phyloP scores from a whole-genome alignment of 805 yeast genomes.

The Saccharomycopsis selenospora region DNA sequence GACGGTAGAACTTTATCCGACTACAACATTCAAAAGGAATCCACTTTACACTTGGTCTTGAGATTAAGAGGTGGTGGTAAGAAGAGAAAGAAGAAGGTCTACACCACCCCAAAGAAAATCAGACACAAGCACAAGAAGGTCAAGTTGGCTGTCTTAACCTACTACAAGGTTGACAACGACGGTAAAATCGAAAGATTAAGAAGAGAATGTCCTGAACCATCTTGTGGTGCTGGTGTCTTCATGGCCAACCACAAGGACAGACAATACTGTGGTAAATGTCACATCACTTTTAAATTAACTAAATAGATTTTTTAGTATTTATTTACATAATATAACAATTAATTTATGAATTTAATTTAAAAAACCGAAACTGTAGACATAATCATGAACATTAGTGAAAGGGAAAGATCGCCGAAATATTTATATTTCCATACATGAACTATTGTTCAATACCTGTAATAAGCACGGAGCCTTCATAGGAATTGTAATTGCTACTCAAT shows the following conservation, averaged over 20 bases:
- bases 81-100: constrained; percentile 99
- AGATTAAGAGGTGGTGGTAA: constrained; percentile 99
- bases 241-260: constrained; percentile 99
- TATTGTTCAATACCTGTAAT: too few relatives aligned
- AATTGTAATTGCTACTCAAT: too few relatives aligned
- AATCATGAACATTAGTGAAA: too few relatives aligned
- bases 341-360: too few relatives aligned
- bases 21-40: constrained; percentile 98
- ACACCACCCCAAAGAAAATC: constrained; percentile 99
- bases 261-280: constrained; percentile 99
- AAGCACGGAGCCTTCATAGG: too few relatives aligned
- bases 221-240: constrained; percentile 99
- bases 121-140: constrained; percentile 99
- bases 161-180: constrained; percentile 98
- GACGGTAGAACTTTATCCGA: constrained; percentile 94
- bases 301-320: too few relatives aligned
- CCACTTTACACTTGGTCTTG: constrained; percentile 90
- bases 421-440: too few relatives aligned
- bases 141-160: constrained; percentile 98
- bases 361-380: too few relatives aligned
- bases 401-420: too few relatives aligned
- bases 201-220: constrained; percentile 90
- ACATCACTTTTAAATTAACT: constrained; percentile 72
- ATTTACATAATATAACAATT: too few relatives aligned
- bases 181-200: constrained; percentile 98